Evolutionary conservation across 345 rosid genomes (phyloP).

Genomic region (Pseudoturritis turrita): DNA sequence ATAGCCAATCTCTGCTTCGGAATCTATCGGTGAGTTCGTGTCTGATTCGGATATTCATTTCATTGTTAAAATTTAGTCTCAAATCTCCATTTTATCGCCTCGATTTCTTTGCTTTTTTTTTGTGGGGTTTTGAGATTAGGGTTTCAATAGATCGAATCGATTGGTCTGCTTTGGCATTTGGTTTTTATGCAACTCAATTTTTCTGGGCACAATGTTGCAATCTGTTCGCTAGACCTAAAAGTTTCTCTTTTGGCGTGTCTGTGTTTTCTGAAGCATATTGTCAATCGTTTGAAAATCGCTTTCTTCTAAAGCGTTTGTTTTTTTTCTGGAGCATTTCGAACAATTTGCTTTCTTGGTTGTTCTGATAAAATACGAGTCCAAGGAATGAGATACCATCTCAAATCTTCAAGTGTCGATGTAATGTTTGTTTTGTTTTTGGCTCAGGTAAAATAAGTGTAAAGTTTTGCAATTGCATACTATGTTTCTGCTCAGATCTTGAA

Average conservation of each 20-base stretch:
- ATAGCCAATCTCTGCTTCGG: constrained; percentile 37
- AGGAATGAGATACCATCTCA: neutral
- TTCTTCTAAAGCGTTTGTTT: neutral
- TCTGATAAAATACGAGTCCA: neutral
- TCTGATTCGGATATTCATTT: neutral
- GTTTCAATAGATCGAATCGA: constrained; percentile 2
- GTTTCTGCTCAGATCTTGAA: neutral
- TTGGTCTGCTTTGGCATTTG: neutral
- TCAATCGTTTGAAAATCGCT: neutral
- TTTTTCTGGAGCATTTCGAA: too few relatives aligned
- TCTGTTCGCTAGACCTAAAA: neutral
- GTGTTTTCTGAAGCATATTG: too few relatives aligned
- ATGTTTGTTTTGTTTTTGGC: neutral
- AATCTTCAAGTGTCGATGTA: neutral
- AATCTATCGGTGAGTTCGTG: constrained; percentile 25
- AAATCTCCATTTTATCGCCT: neutral
- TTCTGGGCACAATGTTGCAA: neutral
- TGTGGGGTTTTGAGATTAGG: neutral
- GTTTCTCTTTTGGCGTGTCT: neutral
- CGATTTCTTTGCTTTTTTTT: neutral
- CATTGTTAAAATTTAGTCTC: neutral
- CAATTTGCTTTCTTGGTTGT: neutral
- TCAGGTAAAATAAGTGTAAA: neutral
- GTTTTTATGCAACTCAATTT: neutral
- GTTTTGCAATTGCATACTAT: neutral